A percentile compares a stretch with the other conserved stretches of the same genome.
phyloP scores from a whole-genome alignment of 2,329 filamentous ascomycete genomes.

The Lasiodiplodia theobromae region DNA sequence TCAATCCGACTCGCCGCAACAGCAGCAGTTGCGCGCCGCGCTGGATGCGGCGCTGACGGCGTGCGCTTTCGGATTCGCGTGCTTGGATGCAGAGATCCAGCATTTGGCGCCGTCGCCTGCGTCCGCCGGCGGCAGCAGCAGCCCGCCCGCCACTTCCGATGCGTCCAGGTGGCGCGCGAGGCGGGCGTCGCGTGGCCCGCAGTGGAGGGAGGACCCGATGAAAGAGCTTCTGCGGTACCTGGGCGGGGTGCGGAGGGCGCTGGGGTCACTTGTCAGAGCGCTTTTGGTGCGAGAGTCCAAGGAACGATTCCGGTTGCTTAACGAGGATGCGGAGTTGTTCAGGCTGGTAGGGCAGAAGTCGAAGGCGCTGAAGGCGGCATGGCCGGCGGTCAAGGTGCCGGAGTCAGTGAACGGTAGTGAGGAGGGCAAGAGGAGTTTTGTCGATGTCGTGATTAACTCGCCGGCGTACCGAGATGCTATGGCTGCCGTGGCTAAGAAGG shows the following conservation, averaged over 20 bases:
- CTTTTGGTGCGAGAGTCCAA: conserved; percentile 38
- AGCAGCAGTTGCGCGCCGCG: too few relatives aligned
- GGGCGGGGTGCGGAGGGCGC: conserved; percentile 41
- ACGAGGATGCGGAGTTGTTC: conserved; percentile 37
- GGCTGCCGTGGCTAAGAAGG: background rate
- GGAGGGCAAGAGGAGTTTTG: conserved; percentile 38
- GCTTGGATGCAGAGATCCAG: conserved; percentile 42
- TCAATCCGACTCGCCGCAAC: conserved; percentile 26
- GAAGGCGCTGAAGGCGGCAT: conserved; percentile 36
- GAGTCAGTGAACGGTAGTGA: conserved; percentile 38
- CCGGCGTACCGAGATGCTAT: conserved; percentile 15
- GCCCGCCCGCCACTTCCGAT: conserved; percentile 3
- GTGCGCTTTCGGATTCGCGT: conserved; percentile 42
- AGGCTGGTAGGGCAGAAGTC: conserved; percentile 32
- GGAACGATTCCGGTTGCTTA: too few relatives aligned
- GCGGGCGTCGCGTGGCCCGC: conserved; percentile 34
- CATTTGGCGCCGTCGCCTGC: conserved; percentile 30
- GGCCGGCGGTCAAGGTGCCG: conserved; percentile 37
- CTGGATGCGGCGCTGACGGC: conserved; percentile 43
- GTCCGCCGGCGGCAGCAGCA: background rate
- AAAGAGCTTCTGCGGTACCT: conserved; percentile 43
- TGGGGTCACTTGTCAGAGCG: conserved; percentile 41
- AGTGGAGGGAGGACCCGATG: conserved; percentile 44
- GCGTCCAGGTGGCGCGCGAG: background rate
- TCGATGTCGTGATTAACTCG: conserved; percentile 42